Conservation (phyloP, 495 filamentous ascomycete species). For the Neurospora sp. region DNA sequence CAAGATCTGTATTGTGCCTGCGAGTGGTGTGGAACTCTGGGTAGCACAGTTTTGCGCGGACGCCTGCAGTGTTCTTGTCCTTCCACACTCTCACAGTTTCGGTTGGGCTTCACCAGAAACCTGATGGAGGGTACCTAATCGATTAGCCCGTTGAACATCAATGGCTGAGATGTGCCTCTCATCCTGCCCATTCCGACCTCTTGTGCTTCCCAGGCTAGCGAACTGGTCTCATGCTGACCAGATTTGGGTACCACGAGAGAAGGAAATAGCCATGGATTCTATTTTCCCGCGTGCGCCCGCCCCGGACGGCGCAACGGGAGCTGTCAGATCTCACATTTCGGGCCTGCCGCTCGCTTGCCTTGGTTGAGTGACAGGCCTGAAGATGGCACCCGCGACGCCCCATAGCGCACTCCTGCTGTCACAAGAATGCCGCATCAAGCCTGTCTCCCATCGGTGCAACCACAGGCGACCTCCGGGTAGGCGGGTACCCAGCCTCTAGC, state of each 20-base stretch:
- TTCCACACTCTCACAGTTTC: not conserved
- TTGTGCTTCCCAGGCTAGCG: not conserved
- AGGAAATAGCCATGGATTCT: not conserved
- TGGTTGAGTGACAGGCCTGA: not conserved
- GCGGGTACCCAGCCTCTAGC: not conserved
- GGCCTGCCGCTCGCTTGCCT: conserved; percentile 1
- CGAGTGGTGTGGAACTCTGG: not conserved
- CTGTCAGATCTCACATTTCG: conserved; percentile 24
- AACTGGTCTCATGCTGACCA: not conserved
- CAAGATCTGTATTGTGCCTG: not conserved
- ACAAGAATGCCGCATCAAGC: conserved; percentile 5
- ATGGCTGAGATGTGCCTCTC: conserved; percentile 5
- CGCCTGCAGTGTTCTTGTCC: not conserved
- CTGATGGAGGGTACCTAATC: not conserved
- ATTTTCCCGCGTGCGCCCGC: conserved; percentile 6
- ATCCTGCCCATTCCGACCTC: not conserved
- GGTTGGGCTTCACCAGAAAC: not conserved
- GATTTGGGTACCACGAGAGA: conserved; percentile 9
- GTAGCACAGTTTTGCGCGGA: not conserved
- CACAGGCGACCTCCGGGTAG: conserved; percentile 3
- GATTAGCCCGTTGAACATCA: not conserved
- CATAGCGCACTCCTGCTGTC: not conserved
- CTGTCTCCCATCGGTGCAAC: conserved; percentile 10
- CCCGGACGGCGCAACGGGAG: not conserved
- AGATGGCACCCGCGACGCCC: not conserved